Conservation (phyloP, 176 grass and related monocot genomes). For the Saccharum spontaneum region DNA sequence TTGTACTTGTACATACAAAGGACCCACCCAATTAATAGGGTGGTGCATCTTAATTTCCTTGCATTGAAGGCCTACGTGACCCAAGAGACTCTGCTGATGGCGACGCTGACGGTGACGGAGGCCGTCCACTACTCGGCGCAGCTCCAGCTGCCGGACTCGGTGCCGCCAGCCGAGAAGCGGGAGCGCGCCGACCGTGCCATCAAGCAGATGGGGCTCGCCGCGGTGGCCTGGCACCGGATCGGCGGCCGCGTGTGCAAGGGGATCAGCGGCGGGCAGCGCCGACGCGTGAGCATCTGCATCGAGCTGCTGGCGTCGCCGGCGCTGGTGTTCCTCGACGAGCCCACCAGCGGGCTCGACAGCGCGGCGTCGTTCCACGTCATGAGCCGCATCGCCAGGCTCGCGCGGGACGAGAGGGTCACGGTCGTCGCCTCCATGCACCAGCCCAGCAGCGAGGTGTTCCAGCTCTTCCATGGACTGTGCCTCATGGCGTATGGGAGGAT, state of each 20-base stretch:
- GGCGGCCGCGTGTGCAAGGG: conserved; percentile 46
- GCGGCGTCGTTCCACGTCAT: conserved; percentile 57
- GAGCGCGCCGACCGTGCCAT: conserved; percentile 32
- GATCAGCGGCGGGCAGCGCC: conserved; percentile 43
- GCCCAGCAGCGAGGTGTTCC: conserved; percentile 58
- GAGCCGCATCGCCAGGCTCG: conserved; percentile 39
- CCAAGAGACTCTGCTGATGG: conserved; percentile 36
- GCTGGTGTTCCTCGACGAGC: conserved; percentile 48
- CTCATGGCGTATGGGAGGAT: conserved; percentile 40
- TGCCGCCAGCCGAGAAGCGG: conserved; percentile 9
- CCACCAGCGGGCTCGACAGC: conserved; percentile 51
- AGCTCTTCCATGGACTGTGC: conserved; percentile 54
- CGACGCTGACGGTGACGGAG: conserved; percentile 42
- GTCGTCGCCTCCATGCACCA: conserved; percentile 62
- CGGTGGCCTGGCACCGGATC: conserved; percentile 3
- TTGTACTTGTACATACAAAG: too few species aligned
- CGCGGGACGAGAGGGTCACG: conserved; percentile 19
- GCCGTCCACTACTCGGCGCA: conserved; percentile 38
- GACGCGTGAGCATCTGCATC: conserved; percentile 43
- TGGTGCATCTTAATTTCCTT: too few species aligned
- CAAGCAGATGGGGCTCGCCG: conserved; percentile 36
- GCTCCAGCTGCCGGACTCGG: conserved; percentile 39
- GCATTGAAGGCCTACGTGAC: conserved; percentile 38
- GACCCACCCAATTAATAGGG: neutral
- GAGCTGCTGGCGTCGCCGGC: conserved; percentile 40